phyloP scores from a whole-genome alignment of 306 rosid species.

The Prunus fruticosa region DNA sequence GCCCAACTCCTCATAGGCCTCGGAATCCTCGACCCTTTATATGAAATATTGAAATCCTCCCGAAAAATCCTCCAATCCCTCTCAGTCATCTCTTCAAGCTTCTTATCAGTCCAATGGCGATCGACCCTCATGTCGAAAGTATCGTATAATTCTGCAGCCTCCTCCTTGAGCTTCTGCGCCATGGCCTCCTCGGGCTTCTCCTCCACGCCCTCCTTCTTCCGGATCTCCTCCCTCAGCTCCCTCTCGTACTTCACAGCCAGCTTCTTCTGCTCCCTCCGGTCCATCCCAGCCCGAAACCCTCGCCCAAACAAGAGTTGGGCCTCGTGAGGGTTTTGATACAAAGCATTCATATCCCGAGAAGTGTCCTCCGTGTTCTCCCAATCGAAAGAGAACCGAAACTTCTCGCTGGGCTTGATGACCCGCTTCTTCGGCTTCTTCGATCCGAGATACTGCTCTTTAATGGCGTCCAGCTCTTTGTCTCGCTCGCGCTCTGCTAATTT shows the following conservation, averaged over 20 bases:
- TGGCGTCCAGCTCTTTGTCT: conserved; percentile 68
- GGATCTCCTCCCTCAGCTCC: conserved; percentile 67
- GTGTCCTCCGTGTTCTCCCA: conserved; percentile 96
- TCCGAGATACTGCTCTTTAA: conserved; percentile 84
- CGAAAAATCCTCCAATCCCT: conserved; percentile 90
- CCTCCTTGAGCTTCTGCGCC: conserved; percentile 76
- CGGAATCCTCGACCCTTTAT: conserved; percentile 82
- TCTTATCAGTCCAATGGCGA: conserved; percentile 90
- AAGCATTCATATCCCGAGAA: conserved; percentile 73
- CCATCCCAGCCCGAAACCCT: conserved; percentile 90
- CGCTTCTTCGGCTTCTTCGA: conserved; percentile 88
- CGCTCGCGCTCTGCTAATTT: conserved; percentile 74
- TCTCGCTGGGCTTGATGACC: conserved; percentile 90
- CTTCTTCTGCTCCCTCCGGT: conserved; percentile 90
- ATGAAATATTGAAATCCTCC: conserved; percentile 80
- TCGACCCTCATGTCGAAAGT: conserved; percentile 86
- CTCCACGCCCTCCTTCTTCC: conserved; percentile 69
- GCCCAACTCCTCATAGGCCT: conserved; percentile 80
- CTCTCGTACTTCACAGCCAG: conserved; percentile 88
- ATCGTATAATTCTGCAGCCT: conserved; percentile 75
- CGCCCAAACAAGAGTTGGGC: conserved; percentile 83
- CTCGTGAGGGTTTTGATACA: conserved; percentile 91
- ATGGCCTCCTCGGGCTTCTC: conserved; percentile 89
- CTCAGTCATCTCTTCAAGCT: conserved; percentile 85
- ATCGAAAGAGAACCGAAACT: conserved; percentile 83